Evolutionary conservation across 331 rosid genomes (phyloP).

Genomic region (Malus hybrid): DNA sequence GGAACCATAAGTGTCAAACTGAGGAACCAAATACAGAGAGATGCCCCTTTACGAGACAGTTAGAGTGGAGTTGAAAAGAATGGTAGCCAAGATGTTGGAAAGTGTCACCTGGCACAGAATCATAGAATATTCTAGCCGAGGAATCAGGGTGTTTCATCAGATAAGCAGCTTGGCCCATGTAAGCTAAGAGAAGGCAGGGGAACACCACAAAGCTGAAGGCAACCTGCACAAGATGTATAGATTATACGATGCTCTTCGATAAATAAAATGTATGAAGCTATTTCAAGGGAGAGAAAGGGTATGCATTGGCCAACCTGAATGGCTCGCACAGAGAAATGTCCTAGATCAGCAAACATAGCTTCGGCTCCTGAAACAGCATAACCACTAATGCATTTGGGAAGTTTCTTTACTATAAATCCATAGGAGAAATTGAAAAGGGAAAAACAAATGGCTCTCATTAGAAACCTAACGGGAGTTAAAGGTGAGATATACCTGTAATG

Average conservation of each 20-base stretch:
- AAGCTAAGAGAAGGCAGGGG: slow-evolving; percentile 95
- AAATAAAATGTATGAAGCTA: neutral
- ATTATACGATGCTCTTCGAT: neutral
- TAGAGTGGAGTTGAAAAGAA: neutral
- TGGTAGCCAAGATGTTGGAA: slow-evolving; percentile 9
- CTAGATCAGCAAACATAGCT: slow-evolving; percentile 98
- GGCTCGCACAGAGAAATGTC: slow-evolving; percentile 81
- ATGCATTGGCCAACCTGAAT: slow-evolving; percentile 36
- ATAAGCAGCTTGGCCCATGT: slow-evolving; percentile 97
- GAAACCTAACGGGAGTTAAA: neutral
- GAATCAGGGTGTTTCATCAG: slow-evolving; percentile 48
- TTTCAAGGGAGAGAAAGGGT: neutral
- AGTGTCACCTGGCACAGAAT: slow-evolving; percentile 86
- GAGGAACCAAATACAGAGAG: slow-evolving; percentile 2
- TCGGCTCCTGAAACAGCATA: slow-evolving; percentile 67
- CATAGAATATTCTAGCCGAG: slow-evolving; percentile 56
- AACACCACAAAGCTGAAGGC: slow-evolving; percentile 87
- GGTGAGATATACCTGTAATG: slow-evolving; percentile 65
- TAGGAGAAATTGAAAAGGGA: neutral
- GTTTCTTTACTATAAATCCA: neutral
- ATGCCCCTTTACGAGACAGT: neutral
- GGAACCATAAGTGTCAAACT: slow-evolving; percentile 14
- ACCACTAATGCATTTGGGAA: neutral
- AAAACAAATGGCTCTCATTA: neutral
- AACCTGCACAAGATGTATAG: slow-evolving; percentile 42